These are phyloP conservation scores for Talaromyces wortmannii DNA, from an alignment of 495 filamentous ascomycete species.

Conservation along the genomic window DNA sequence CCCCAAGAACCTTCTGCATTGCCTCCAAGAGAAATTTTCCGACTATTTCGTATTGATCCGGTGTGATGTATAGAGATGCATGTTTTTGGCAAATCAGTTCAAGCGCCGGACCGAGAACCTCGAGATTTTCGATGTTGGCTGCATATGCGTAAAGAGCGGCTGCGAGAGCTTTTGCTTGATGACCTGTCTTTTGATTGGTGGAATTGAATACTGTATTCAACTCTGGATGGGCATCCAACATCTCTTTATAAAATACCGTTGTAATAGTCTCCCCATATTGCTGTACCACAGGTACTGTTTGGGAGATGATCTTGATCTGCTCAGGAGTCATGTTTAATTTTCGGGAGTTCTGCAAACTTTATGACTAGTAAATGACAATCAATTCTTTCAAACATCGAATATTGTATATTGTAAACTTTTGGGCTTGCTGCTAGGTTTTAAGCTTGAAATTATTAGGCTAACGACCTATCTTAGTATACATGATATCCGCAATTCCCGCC, in stretches of 20 bases:
- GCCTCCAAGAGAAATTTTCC: conserved; percentile 60
- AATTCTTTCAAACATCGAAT: neutral
- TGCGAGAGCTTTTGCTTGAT: conserved; percentile 60
- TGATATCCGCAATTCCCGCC: neutral
- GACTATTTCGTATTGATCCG: conserved; percentile 63
- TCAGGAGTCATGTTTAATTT: neutral
- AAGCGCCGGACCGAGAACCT: conserved; percentile 52
- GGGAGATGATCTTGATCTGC: neutral
- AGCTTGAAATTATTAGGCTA: neutral
- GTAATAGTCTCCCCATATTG: conserved; percentile 63
- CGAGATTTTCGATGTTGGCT: conserved; percentile 62
- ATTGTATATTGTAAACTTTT: neutral
- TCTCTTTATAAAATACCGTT: conserved; percentile 58
- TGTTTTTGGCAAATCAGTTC: conserved; percentile 73
- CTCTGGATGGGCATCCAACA: conserved; percentile 53
- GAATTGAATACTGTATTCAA: conserved; percentile 63
- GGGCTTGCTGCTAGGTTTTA: neutral
- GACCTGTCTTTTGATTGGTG: conserved; percentile 56
- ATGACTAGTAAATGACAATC: neutral
- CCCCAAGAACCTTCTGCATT: conserved; percentile 60
- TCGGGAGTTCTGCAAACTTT: conserved; percentile 10
- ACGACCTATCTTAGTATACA: neutral
- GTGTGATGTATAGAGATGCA: conserved; percentile 60
- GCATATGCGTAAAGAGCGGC: conserved; percentile 64
- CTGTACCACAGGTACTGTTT: conserved; percentile 34